Base-by-base conservation (phyloP, 108 stramenopile species). In the Discostella pseudostelligera region DNA sequence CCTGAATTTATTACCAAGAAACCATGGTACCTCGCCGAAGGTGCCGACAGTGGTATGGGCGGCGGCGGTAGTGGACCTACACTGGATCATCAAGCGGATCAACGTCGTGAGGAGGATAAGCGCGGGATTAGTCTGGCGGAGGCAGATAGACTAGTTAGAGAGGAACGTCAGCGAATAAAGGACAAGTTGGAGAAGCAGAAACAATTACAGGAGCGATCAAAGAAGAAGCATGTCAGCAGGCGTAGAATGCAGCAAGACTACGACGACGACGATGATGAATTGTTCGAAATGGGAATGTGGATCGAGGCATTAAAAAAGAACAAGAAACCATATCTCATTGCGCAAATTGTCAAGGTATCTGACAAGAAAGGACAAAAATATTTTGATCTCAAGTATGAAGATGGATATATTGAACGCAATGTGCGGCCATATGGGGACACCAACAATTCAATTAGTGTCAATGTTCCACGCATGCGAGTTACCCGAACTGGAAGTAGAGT, bases 1-100 rank as follows among this genome's bases (percentile, higher is more conserved):
- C 99, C 99, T 49, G 97, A 98, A 69, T 99, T 98, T 81, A 97
- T 99, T 65, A 96, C 97, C 16, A 95, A 96, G 65, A 81, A 89
- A 62, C 99, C 99, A 36, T 98, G 98, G 98, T 99, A 98, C 71
- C 81, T 99, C 49, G 94, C 95, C 53, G 82, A 79, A 9, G 79
- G 75, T 6, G 87, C 75, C 59, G 63, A 22, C 29, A 67, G 62
- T 1, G 81, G 70, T 14, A 66, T 46, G 14, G 96, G 94, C 49
- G 49, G 39, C 26, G 61, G 62, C 4, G 81, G 69, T 12, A 63
- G 51, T 10, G 96, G 96, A 13, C 95, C 96, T 0, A 89, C 94
- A 1, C 75, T 97, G 48, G 95, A 96, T 22, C 96, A 99, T 69
- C 96, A 97, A 67, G 81, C 81, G 17, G 73, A 66, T 39, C 80